Percentiles rank a stretch among this genome's conserved stretches.
Conservation (phyloP, 805 yeast species). For the Komagataella kurtzmanii region DNA sequence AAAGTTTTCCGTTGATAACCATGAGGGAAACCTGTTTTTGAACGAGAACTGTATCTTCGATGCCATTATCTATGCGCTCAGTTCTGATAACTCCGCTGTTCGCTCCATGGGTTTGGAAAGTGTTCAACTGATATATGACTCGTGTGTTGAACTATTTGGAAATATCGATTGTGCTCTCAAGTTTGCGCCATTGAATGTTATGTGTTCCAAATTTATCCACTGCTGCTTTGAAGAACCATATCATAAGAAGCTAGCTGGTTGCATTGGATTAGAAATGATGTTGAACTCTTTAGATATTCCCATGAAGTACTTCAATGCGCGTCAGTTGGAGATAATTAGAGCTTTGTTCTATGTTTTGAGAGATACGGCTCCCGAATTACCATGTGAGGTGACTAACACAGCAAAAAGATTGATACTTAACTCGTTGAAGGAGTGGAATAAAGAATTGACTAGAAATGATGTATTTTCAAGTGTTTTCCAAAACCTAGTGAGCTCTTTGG, state of each 20-base stretch:
- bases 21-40: conserved; percentile 63
- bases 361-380: conserved; percentile 84
- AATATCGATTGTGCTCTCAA: conserved; percentile 47
- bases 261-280: conserved; percentile 67
- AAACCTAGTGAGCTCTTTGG: conserved; percentile 76
- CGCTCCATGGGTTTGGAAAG: conserved; percentile 59
- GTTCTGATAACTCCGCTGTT: conserved; percentile 62
- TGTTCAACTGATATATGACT: conserved; percentile 43
- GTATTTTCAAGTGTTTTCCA: conserved; percentile 63
- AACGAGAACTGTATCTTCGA: conserved; percentile 59
- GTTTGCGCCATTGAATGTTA: conserved; percentile 61
- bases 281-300: conserved; percentile 59
- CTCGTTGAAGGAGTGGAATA: conserved; percentile 54
- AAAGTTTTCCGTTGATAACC: conserved; percentile 60
- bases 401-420: conserved; percentile 59
- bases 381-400: conserved; percentile 57
- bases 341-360: conserved; percentile 82
- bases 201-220: conserved; percentile 78
- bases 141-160: conserved; percentile 59
- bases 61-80: conserved; percentile 68
- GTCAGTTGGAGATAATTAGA: conserved; percentile 75
- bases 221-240: conserved; percentile 84
- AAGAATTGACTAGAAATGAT: conserved; percentile 43
- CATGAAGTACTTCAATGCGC: conserved; percentile 53
- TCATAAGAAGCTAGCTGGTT: conserved; percentile 80